Conservation (phyloP, 352 stramenopile genomes). For the Pythium apleroticum region DNA sequence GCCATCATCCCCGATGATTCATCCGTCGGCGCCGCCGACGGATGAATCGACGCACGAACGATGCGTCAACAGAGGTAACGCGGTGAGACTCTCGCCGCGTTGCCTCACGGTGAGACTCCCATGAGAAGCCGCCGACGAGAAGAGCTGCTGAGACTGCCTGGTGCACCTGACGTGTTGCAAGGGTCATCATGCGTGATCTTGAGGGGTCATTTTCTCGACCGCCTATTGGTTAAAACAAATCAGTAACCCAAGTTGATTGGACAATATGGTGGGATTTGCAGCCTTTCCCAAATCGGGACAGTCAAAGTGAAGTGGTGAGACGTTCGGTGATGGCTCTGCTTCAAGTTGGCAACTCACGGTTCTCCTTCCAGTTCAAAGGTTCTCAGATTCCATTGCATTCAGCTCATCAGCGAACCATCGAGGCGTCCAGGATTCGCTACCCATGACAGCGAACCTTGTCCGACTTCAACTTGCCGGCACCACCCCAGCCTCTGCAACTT, state of each 20-base stretch:
- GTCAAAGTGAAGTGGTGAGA: neutral
- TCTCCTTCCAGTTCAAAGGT: neutral
- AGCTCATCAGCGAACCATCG: neutral
- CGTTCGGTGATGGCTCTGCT: neutral
- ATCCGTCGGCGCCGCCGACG: no score
- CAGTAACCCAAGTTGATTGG: neutral
- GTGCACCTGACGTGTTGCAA: no score
- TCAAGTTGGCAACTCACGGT: neutral
- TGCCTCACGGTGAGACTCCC: no score
- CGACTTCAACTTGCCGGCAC: neutral
- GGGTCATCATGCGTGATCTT: no score
- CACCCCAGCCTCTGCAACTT: neutral
- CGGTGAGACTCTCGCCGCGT: neutral
- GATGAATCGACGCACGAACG: neutral
- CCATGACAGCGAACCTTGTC: neutral
- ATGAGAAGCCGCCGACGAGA: no score
- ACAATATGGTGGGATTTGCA: neutral
- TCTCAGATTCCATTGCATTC: neutral
- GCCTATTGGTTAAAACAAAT: neutral
- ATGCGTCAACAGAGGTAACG: neutral
- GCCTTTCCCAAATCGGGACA: neutral
- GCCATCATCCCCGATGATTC: no score
- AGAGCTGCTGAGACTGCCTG: no score
- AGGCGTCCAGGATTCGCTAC: neutral
- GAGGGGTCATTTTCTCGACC: neutral